Evolutionary conservation across 2,329 filamentous ascomycete species (phyloP).

Genomic region (Aspergillus sp.): DNA sequence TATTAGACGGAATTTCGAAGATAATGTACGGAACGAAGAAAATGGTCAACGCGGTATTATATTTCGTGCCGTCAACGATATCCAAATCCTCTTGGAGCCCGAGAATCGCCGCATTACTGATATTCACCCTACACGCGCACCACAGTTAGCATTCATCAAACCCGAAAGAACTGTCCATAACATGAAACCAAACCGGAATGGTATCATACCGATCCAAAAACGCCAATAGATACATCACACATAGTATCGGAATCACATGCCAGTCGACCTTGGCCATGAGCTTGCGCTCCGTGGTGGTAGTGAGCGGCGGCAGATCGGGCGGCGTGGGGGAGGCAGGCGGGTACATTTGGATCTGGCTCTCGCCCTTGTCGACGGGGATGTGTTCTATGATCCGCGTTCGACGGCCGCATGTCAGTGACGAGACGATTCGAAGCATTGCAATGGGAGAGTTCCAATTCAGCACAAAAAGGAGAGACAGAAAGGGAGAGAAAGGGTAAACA

Average conservation of each 20-base stretch:
- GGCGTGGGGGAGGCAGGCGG: conserved; percentile 2
- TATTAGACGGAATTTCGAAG: conserved; percentile 59
- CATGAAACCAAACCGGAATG: no score
- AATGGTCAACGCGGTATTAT: conserved; percentile 69
- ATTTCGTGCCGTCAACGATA: conserved; percentile 48
- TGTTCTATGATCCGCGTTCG: not conserved
- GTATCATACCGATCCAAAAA: conserved; percentile 49
- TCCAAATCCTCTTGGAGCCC: conserved; percentile 55
- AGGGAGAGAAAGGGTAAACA: not conserved
- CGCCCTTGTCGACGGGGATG: conserved; percentile 11
- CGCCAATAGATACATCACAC: conserved; percentile 61
- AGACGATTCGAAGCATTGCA: not conserved
- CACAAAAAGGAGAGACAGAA: not conserved
- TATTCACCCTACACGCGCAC: conserved; percentile 57
- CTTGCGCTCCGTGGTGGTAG: conserved; percentile 46
- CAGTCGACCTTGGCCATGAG: conserved; percentile 64
- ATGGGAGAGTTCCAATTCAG: not conserved
- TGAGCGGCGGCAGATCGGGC: conserved; percentile 24
- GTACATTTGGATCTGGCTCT: conserved; percentile 10
- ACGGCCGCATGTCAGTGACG: not conserved
- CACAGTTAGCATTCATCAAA: not conserved
- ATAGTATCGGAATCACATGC: conserved; percentile 63
- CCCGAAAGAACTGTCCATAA: no score
- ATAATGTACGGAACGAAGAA: conserved; percentile 74
- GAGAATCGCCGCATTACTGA: conserved; percentile 67